Evolutionary conservation across 257 asterid genomes (phyloP).

Genomic region (Nicotiana paniculata): DNA sequence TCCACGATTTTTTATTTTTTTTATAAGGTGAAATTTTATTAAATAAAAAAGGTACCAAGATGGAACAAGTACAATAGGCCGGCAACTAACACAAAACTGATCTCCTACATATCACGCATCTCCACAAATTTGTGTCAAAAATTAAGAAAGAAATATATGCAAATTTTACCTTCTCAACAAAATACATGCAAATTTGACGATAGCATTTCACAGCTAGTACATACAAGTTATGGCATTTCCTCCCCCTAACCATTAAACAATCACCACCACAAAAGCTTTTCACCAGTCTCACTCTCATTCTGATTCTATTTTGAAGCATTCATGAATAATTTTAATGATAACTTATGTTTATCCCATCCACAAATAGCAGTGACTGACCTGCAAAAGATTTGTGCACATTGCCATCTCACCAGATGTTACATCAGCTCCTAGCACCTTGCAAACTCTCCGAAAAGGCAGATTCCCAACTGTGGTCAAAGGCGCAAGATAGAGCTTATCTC

Average conservation of each 20-base stretch:
- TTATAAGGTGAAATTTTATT: too few species aligned
- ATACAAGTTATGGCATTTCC: too few species aligned
- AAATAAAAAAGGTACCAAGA: too few species aligned
- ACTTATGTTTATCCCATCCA: neutral
- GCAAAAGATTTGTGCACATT: slow-evolving; percentile 92
- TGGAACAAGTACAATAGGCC: too few species aligned
- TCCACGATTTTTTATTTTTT: neutral
- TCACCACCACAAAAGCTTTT: neutral
- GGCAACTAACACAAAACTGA: too few species aligned
- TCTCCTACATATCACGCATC: too few species aligned
- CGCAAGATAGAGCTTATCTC: slow-evolving; percentile 87
- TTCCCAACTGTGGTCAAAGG: slow-evolving; percentile 95
- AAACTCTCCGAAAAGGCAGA: slow-evolving; percentile 83
- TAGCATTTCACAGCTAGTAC: neutral
- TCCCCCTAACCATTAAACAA: neutral
- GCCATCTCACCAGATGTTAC: slow-evolving; percentile 99
- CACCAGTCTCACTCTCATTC: neutral
- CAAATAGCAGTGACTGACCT: slow-evolving; percentile 39
- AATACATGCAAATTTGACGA: neutral
- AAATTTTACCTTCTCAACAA: neutral
- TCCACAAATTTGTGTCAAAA: neutral
- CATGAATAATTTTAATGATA: neutral
- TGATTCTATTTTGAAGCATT: neutral
- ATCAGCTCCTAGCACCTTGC: slow-evolving; percentile 95
- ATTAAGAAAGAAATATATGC: neutral